Evolutionary conservation across 2,329 filamentous ascomycete genomes (phyloP).

Genomic region (Metarhizium brunneum): DNA sequence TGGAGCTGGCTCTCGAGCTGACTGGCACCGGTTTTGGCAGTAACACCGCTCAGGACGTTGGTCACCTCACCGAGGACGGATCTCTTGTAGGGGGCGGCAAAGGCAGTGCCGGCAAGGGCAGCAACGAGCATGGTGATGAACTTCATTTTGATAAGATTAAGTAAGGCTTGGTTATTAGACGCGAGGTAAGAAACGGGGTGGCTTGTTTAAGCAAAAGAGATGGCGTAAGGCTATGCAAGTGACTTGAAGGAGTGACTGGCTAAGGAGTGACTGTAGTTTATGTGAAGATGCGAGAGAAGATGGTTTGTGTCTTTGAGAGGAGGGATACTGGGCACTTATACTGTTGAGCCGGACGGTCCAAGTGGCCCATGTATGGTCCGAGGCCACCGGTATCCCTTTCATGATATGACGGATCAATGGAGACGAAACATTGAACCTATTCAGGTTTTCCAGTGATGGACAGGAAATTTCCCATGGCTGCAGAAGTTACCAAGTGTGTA

Average conservation of each 20-base stretch:
- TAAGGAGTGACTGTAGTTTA: neutral
- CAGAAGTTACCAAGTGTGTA: neutral
- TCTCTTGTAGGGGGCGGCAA: conserved; percentile 8
- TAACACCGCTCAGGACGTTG: conserved; percentile 7
- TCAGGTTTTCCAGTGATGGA: neutral
- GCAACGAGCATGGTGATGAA: conserved; percentile 10
- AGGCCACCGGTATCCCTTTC: neutral
- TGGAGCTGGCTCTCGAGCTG: conserved; percentile 13
- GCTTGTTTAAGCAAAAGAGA: neutral
- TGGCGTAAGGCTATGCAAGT: neutral
- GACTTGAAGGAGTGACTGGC: neutral
- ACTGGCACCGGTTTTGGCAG: conserved; percentile 8
- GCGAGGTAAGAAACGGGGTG: neutral
- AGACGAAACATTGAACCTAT: neutral
- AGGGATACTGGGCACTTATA: neutral
- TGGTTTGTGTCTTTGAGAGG: too few species aligned
- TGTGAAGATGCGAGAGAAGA: neutral
- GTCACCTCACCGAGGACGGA: conserved; percentile 10
- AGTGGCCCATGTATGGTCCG: neutral
- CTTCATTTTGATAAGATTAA: conserved; percentile 10
- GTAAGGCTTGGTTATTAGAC: neutral
- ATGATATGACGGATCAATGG: neutral
- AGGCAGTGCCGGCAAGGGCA: conserved; percentile 10
- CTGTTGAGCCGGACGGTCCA: neutral
- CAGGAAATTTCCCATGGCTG: neutral